Percentiles rank a stretch among this genome's conserved stretches.
phyloP scores from a whole-genome alignment of 192 early-diverging fungal genomes.

The Diversispora epigaea region DNA sequence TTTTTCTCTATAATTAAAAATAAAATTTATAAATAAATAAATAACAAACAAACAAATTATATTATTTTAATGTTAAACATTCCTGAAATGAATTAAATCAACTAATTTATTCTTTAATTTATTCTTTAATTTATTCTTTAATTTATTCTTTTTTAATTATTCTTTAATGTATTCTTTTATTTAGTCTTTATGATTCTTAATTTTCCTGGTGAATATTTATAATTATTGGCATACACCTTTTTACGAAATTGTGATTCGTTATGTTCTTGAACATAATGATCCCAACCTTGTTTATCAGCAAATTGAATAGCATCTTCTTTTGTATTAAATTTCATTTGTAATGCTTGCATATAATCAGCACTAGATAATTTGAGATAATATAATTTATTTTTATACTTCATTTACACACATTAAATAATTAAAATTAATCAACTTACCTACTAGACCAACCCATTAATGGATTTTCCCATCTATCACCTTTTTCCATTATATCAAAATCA shows the following conservation, averaged over 20 bases:
- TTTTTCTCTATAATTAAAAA: not conserved
- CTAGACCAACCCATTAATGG: slow-evolving; percentile 91
- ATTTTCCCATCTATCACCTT: slow-evolving; percentile 88
- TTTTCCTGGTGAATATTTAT: slow-evolving; percentile 77
- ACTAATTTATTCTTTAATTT: too few relatives aligned
- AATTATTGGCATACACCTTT: slow-evolving; percentile 92
- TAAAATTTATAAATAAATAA: too few relatives aligned
- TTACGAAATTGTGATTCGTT: slow-evolving; percentile 72
- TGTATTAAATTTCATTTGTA: slow-evolving; percentile 76
- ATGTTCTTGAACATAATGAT: slow-evolving; percentile 90
- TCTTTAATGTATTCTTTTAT: slow-evolving; percentile 42
- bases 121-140: not conserved
- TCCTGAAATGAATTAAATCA: too few relatives aligned
- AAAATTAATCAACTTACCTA: slow-evolving; percentile 49
- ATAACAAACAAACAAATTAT: too few relatives aligned
- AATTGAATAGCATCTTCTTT: slow-evolving; percentile 91
- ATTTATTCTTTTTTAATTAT: not conserved
- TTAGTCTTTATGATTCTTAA: slow-evolving; percentile 84
- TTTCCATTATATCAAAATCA: slow-evolving; percentile 82
- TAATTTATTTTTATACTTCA: not conserved
- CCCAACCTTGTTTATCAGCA: slow-evolving; percentile 95
- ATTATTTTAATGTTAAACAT: too few relatives aligned
- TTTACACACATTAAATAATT: not conserved
- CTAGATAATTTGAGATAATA: slow-evolving; percentile 43
- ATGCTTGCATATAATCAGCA: slow-evolving; percentile 79